These are phyloP conservation scores for Citrus trifoliata DNA, from an alignment of 345 rosid genomes.

Conservation along the genomic window DNA sequence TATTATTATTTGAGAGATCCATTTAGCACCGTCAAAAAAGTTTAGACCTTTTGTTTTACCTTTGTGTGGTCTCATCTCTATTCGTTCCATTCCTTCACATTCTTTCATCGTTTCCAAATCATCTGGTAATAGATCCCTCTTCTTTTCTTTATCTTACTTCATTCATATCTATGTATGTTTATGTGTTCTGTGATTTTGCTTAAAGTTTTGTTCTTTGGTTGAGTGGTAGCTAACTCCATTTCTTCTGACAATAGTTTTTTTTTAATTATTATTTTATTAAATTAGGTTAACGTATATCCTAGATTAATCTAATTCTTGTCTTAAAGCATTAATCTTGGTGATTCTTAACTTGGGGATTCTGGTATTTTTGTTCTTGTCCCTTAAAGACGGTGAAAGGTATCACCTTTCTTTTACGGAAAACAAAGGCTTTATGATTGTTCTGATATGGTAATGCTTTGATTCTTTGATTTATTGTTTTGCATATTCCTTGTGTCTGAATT, in stretches of 20 bases:
- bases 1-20: slow-evolving; percentile 8
- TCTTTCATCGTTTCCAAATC: background rate
- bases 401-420: background rate
- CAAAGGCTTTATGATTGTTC: background rate
- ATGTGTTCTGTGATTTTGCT: background rate
- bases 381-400: slow-evolving; percentile 1
- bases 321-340: background rate
- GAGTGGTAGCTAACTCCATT: slow-evolving; percentile 2
- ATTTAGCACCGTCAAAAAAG: background rate
- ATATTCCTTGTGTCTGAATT: slow-evolving; percentile 10
- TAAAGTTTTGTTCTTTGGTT: background rate
- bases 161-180: background rate
- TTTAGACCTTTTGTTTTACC: background rate
- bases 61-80: background rate
- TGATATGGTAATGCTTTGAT: slow-evolving; percentile 5
- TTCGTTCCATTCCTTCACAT: background rate
- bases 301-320: background rate
- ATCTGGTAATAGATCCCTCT: slow-evolving; percentile 14
- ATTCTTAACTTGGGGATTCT: background rate
- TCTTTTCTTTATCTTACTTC: background rate
- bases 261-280: background rate
- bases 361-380: background rate
- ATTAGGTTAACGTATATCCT: background rate
- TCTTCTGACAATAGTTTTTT: background rate
- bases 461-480: slow-evolving; percentile 4